Conservation (phyloP, 352 stramenopile species). For the Pythium aquatile region DNA sequence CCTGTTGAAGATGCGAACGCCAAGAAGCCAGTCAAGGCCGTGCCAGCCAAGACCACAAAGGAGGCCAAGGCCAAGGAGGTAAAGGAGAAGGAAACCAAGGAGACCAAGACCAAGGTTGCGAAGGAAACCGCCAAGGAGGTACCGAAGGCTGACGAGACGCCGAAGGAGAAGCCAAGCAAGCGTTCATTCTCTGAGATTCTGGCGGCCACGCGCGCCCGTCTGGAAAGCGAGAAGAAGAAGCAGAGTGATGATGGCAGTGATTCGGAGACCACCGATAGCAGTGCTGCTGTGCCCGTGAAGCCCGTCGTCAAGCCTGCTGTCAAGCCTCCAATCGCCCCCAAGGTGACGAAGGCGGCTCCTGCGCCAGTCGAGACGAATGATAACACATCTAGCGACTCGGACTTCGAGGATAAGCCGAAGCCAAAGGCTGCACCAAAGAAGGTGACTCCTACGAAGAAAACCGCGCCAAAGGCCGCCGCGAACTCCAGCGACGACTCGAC, state of each 20-base stretch:
- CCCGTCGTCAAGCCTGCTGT: constrained; percentile 1
- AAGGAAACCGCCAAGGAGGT: constrained; percentile 6
- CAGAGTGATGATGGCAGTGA: constrained; percentile 17
- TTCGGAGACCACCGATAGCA: constrained; percentile 19
- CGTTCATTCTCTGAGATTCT: constrained; percentile 49
- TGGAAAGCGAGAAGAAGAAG: constrained; percentile 37
- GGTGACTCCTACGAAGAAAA: not conserved
- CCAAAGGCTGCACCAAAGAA: constrained; percentile 13
- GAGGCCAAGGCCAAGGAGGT: constrained; percentile 20
- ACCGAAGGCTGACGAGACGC: constrained; percentile 10
- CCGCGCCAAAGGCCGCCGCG: constrained; percentile 1
- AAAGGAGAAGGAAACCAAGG: constrained; percentile 21
- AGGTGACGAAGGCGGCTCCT: constrained; percentile 8
- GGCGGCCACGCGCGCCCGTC: constrained; percentile 30
- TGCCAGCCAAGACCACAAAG: constrained; percentile 24
- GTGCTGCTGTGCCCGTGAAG: not conserved
- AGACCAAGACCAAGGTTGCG: not conserved
- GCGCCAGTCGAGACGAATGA: constrained; percentile 18
- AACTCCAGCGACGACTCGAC: constrained; percentile 37
- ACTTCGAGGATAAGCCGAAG: constrained; percentile 32
- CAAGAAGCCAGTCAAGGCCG: constrained; percentile 15
- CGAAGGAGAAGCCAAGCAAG: constrained; percentile 17
- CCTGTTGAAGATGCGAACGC: not conserved
- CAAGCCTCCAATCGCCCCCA: not conserved
- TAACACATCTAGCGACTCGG: constrained; percentile 39